Percentiles rank a stretch among this genome's conserved stretches.
These are phyloP conservation scores for Favolaschia claudopus DNA, from an alignment of 768 basidiomycete genomes.

Conservation along the genomic window DNA sequence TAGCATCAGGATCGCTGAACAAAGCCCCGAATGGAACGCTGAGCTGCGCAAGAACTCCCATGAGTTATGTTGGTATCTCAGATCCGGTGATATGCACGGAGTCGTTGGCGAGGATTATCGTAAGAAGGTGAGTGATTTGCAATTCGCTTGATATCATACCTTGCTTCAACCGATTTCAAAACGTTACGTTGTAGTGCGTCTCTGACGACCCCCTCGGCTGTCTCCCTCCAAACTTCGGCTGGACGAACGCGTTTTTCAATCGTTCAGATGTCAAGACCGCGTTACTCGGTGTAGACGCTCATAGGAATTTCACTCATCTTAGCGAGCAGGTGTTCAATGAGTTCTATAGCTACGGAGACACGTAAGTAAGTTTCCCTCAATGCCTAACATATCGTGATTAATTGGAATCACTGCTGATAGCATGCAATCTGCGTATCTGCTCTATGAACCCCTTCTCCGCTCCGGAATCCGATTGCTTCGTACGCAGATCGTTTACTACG, in stretches of 20 bases:
- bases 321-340: conserved; percentile 17
- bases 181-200: too few relatives aligned
- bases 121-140: background rate
- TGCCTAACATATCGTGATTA: background rate
- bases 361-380: conserved; percentile 8
- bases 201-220: background rate
- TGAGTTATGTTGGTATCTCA: background rate
- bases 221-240: conserved; percentile 18
- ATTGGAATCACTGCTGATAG: too few relatives aligned
- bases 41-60: background rate
- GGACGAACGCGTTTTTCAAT: conserved; percentile 28
- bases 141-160: too few relatives aligned
- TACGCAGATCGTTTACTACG: conserved; percentile 17
- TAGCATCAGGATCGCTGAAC: background rate
- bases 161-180: too few relatives aligned
- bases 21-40: background rate
- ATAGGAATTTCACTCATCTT: conserved; percentile 23
- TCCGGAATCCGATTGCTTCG: conserved; percentile 36
- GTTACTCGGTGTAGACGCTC: conserved; percentile 23
- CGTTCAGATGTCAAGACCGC: conserved; percentile 12
- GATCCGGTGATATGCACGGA: conserved; percentile 1
- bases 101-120: background rate
- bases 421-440: conserved; percentile 23
- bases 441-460: conserved; percentile 31
- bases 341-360: conserved; percentile 26